phyloP scores from a whole-genome alignment of 1,284 basidiomycete genomes.

The Rhodotorula sp. region DNA sequence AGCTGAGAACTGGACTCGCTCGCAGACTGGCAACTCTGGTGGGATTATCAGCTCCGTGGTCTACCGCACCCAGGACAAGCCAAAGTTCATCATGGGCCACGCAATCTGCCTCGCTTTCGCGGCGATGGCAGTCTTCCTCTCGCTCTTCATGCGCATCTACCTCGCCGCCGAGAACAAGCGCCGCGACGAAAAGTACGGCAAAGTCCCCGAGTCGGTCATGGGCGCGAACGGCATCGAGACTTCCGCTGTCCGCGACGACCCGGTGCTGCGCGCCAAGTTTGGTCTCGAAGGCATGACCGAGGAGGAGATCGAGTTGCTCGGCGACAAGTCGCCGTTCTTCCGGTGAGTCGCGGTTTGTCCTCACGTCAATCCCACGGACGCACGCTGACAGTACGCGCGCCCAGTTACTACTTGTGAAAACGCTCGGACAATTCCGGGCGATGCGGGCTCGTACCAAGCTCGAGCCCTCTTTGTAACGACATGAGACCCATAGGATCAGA shows the following conservation, averaged over 20 bases:
- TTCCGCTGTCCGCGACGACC: constrained; percentile 34
- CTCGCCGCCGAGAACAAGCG: constrained; percentile 49
- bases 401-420: too few relatives aligned
- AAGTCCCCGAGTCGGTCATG: constrained; percentile 18
- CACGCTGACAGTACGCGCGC: too few relatives aligned
- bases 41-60: constrained; percentile 53
- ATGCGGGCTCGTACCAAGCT: too few relatives aligned
- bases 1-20: neutral
- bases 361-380: too few relatives aligned
- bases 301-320: constrained; percentile 52
- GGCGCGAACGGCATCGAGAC: constrained; percentile 41
- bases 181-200: constrained; percentile 49
- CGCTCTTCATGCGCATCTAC: constrained; percentile 47
- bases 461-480: too few relatives aligned
- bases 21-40: constrained; percentile 50
- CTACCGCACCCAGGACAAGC: constrained; percentile 23
- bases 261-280: constrained; percentile 46
- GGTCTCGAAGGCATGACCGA: constrained; percentile 50
- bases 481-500: too few relatives aligned
- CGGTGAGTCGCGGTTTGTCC: too few relatives aligned
- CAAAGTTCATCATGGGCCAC: constrained; percentile 49
- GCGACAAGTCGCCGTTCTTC: constrained; percentile 46
- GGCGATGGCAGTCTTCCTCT: constrained; percentile 44
- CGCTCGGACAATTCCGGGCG: too few relatives aligned
- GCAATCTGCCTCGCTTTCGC: constrained; percentile 50